These are phyloP conservation scores for Osmozyma mogii DNA, from an alignment of 805 yeast species.

Conservation along the genomic window DNA sequence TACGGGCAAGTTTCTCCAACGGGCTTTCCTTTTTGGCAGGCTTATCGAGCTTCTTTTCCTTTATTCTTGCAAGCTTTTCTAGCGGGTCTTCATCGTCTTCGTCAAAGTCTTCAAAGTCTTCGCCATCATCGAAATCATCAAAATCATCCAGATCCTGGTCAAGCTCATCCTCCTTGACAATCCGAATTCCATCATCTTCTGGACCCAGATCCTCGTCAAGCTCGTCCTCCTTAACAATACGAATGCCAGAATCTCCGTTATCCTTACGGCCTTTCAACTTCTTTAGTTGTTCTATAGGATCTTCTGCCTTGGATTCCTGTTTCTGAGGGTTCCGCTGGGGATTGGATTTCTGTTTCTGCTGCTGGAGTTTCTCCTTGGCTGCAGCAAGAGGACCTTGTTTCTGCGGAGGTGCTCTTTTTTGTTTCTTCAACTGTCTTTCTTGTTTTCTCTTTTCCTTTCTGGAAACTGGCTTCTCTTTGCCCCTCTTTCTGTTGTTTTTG, in stretches of 20 bases:
- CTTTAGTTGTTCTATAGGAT: conserved; percentile 4
- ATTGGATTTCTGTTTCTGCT: conserved; percentile 8
- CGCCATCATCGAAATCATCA: conserved; percentile 3
- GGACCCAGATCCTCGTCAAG: background rate
- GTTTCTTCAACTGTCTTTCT: conserved; percentile 25
- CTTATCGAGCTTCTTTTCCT: too few relatives aligned
- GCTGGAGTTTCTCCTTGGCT: conserved; percentile 3
- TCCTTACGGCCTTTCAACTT: conserved; percentile 7
- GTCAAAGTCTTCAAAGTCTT: conserved; percentile 5
- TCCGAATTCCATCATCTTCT: conserved; percentile 10
- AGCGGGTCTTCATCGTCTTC: too few relatives aligned
- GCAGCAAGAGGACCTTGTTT: conserved; percentile 2
- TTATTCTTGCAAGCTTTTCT: background rate
- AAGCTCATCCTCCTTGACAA: conserved; percentile 26
- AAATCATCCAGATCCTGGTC: conserved; percentile 8
- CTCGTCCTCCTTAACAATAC: conserved; percentile 4
- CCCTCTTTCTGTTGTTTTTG: conserved; percentile 16
- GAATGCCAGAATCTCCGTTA: conserved; percentile 3
- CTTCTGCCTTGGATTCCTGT: conserved; percentile 4
- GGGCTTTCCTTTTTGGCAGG: too few relatives aligned
- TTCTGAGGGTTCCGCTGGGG: conserved; percentile 1
- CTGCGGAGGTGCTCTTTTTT: conserved; percentile 9
- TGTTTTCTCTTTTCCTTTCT: conserved; percentile 31
- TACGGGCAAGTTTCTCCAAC: too few relatives aligned
- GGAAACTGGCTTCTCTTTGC: conserved; percentile 14